Evolutionary conservation across 2,329 filamentous ascomycete genomes (phyloP).

Genomic region (Aspergillus niger): DNA sequence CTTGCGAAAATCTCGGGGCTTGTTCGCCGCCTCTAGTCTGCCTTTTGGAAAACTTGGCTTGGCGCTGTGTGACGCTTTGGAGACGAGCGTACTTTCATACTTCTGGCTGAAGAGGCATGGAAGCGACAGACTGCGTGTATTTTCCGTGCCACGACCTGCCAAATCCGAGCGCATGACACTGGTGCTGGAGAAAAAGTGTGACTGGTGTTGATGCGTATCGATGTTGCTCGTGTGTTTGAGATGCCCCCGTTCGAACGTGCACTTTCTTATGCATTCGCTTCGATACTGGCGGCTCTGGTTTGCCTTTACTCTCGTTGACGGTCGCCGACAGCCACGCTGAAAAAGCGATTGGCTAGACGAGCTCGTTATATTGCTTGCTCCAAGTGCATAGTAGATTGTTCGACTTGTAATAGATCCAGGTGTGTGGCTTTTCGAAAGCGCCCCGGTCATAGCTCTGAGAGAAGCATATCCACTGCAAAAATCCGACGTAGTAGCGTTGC

Average conservation of each 20-base stretch:
- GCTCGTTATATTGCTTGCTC: not conserved
- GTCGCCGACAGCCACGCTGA: not conserved
- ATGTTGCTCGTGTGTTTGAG: not conserved
- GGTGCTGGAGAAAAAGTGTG: not conserved
- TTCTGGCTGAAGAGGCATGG: conserved; percentile 17
- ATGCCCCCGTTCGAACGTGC: not conserved
- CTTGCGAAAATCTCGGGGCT: conserved; percentile 22
- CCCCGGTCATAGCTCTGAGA: conserved; percentile 11
- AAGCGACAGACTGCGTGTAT: conserved; percentile 17
- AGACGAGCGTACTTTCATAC: not conserved
- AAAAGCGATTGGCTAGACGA: not conserved
- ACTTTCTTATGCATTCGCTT: not conserved
- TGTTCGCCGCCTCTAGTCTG: too few species aligned
- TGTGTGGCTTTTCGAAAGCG: not conserved
- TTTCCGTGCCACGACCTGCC: not conserved
- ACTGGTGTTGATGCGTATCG: not conserved
- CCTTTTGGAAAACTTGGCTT: too few species aligned
- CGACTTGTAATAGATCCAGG: not conserved
- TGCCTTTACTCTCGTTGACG: not conserved
- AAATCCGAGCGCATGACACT: not conserved
- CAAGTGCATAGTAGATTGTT: not conserved
- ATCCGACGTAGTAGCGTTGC: conserved; percentile 2
- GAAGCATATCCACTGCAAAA: not conserved
- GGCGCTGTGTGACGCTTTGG: not conserved
- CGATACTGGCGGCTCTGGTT: not conserved